Conservation (phyloP, 345 rosid species). For the Hypericum androsaemum region DNA sequence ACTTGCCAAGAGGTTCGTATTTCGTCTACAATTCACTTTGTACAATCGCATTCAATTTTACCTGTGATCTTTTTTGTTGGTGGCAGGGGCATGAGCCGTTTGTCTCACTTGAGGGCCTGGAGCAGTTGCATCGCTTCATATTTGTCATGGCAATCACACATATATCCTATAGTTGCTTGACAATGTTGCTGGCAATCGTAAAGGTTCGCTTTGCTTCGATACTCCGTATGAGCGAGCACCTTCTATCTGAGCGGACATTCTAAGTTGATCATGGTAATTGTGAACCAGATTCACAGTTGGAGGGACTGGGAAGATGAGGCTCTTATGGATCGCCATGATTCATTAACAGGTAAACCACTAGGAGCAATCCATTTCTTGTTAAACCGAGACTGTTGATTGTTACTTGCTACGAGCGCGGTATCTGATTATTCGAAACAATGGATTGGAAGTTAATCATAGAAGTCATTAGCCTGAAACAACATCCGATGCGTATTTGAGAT, state of each 20-base stretch:
- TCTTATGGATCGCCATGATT: constrained; percentile 48
- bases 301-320: constrained; percentile 87
- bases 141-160: constrained; percentile 98
- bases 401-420: no score
- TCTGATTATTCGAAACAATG: no score
- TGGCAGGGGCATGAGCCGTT: constrained; percentile 79
- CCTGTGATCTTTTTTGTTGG: constrained; percentile 5
- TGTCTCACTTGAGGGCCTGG: constrained; percentile 84
- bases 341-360: constrained; percentile 46
- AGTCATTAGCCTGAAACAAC: no score
- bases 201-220: constrained; percentile 39
- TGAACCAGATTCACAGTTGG: constrained; percentile 78
- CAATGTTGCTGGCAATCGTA: constrained; percentile 85
- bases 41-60: background rate
- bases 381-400: no score
- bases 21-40: constrained; percentile 5
- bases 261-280: no score
- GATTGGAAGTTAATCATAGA: no score
- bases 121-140: constrained; percentile 94
- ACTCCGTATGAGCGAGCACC: background rate
- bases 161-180: constrained; percentile 86
- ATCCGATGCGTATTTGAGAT: no score
- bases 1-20: constrained; percentile 64
- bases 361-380: background rate
- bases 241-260: no score